Evolutionary conservation across 805 yeast species (phyloP).

Genomic region (Kluyveromyces dobzhanskii): DNA sequence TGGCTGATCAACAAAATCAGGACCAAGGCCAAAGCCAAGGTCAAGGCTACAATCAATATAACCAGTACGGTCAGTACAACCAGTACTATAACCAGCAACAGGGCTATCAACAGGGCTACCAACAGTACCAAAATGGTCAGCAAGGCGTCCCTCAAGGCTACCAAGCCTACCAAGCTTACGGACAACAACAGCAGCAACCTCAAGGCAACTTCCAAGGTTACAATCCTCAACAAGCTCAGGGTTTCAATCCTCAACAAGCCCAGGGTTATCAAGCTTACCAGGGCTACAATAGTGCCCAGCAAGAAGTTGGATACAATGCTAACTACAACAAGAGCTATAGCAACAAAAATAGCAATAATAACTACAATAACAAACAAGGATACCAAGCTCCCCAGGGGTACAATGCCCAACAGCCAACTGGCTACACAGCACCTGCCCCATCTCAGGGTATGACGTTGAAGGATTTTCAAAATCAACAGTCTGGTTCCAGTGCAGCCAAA

Average conservation of each 20-base stretch:
- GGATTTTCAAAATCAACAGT: slow-evolving; percentile 67
- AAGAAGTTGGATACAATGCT: slow-evolving; percentile 14
- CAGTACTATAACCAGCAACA: slow-evolving; percentile 21
- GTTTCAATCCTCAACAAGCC: slow-evolving; percentile 18
- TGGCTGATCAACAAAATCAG: slow-evolving; percentile 29
- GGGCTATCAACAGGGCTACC: slow-evolving; percentile 24
- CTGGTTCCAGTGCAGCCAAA: slow-evolving; percentile 32
- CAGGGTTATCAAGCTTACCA: slow-evolving; percentile 18
- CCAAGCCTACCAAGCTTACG: slow-evolving; percentile 11
- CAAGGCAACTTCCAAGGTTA: slow-evolving; percentile 19
- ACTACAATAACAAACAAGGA: slow-evolving; percentile 19
- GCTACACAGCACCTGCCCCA: slow-evolving; percentile 18
- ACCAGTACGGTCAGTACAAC: slow-evolving; percentile 24
- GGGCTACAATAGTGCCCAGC: slow-evolving; percentile 16
- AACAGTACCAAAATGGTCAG: slow-evolving; percentile 17
- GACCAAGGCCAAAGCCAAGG: slow-evolving; percentile 8
- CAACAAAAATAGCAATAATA: slow-evolving; percentile 21
- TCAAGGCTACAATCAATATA: slow-evolving; percentile 4
- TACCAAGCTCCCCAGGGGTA: slow-evolving; percentile 19
- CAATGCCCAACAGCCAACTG: slow-evolving; percentile 15
- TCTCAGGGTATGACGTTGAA: slow-evolving; percentile 66
- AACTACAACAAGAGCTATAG: slow-evolving; percentile 17
- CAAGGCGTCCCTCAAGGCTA: slow-evolving; percentile 3
- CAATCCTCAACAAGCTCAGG: slow-evolving; percentile 10
- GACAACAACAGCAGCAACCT: too few species aligned